Conservation (phyloP, 495 filamentous ascomycete species). For the Penicillium pancosmium region DNA sequence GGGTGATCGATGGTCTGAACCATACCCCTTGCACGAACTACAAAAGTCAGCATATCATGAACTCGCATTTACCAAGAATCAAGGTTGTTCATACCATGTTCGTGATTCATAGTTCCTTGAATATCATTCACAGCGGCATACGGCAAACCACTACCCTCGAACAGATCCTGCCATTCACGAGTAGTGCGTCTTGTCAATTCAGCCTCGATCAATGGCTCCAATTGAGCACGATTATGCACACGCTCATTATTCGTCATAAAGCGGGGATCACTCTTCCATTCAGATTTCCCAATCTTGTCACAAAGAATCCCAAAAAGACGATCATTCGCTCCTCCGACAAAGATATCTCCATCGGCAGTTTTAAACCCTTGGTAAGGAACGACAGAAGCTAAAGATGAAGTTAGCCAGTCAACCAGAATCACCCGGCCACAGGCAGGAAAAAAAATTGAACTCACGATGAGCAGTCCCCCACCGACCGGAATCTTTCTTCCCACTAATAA, state of each 20-base stretch:
- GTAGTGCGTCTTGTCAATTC: constrained; percentile 77
- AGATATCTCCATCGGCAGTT: constrained; percentile 83
- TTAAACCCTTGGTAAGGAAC: constrained; percentile 90
- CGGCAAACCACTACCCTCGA: constrained; percentile 87
- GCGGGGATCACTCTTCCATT: constrained; percentile 72
- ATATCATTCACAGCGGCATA: constrained; percentile 93
- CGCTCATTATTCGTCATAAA: constrained; percentile 78
- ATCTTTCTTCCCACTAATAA: constrained; percentile 85
- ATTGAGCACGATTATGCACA: constrained; percentile 70
- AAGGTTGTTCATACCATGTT: constrained; percentile 57
- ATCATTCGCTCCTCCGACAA: constrained; percentile 92
- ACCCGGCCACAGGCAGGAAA: background rate
- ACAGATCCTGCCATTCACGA: constrained; percentile 77
- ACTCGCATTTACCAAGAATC: background rate
- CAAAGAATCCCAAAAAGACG: constrained; percentile 85
- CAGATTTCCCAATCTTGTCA: constrained; percentile 68
- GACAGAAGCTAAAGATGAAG: constrained; percentile 67
- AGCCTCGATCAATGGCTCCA: constrained; percentile 73
- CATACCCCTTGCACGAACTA: constrained; percentile 80
- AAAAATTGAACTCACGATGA: constrained; percentile 64
- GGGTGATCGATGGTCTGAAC: constrained; percentile 80
- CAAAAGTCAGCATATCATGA: constrained; percentile 10
- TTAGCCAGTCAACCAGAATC: background rate
- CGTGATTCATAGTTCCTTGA: constrained; percentile 74
- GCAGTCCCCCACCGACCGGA: constrained; percentile 88